Conservation (phyloP, 2,329 filamentous ascomycete species). For the Westerdykella sp. region DNA sequence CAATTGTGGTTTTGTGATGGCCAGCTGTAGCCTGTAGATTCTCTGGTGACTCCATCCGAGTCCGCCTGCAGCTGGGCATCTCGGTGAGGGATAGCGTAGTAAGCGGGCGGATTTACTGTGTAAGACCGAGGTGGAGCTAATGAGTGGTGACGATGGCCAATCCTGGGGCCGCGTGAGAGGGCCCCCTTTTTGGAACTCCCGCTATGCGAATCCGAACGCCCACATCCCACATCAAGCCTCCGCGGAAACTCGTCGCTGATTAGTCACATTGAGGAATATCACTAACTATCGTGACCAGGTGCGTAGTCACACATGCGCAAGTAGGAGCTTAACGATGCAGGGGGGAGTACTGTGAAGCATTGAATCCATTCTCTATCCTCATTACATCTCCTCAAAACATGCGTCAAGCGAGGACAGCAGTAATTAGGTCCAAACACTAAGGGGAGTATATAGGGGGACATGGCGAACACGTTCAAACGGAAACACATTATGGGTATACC, state of each 20-base stretch:
- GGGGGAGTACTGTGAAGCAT: background rate
- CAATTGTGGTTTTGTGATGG: no score
- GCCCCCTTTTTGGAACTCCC: background rate
- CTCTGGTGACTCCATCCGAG: no score
- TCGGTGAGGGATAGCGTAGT: background rate
- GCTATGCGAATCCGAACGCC: no score
- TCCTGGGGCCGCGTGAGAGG: no score
- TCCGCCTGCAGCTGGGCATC: no score
- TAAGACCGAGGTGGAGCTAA: background rate
- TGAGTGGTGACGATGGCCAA: no score
- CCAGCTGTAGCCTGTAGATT: no score
- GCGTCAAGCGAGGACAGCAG: background rate
- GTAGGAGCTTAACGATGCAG: no score
- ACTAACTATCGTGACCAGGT: no score
- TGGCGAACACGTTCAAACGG: slow-evolving; percentile 2
- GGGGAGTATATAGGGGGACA: background rate
- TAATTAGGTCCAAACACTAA: background rate
- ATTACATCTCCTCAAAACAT: slow-evolving; percentile 6
- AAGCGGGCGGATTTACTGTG: background rate
- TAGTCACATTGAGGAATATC: background rate
- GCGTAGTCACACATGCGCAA: no score
- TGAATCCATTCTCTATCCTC: slow-evolving; percentile 4
- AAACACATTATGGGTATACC: slow-evolving; percentile 35
- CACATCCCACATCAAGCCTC: no score
- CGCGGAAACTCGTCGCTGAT: no score